A percentile compares a stretch with the other conserved stretches of the same genome.
Conservation (phyloP, 768 basidiomycete genomes). For the Russula ochroleuca region DNA sequence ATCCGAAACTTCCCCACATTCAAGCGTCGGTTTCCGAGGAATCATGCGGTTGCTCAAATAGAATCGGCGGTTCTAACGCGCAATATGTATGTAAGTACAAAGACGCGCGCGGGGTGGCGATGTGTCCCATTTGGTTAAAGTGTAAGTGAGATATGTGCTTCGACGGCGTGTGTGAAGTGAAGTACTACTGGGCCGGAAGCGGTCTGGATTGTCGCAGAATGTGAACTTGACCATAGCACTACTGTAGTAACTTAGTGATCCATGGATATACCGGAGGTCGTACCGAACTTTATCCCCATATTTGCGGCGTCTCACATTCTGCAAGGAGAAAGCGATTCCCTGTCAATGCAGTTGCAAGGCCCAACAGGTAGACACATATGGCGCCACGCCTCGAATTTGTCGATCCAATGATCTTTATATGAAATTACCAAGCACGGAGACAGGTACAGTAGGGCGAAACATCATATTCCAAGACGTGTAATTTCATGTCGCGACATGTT, state of each 20-base stretch:
- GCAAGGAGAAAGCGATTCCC: slow-evolving; percentile 6
- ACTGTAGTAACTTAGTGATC: background rate
- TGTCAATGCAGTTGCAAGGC: background rate
- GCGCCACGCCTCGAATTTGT: background rate
- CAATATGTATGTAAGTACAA: no score
- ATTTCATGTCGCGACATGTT: slow-evolving; percentile 41
- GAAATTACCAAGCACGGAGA: no score
- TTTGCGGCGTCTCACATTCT: background rate
- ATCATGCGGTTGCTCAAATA: no score
- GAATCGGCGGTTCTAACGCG: no score
- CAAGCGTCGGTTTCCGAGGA: background rate
- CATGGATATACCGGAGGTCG: slow-evolving; percentile 9
- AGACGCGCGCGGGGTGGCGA: no score
- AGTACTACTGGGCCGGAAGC: no score
- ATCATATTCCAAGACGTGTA: slow-evolving; percentile 45
- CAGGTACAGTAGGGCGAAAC: background rate
- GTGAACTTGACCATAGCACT: background rate
- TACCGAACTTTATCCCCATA: slow-evolving; percentile 10
- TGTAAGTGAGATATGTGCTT: no score
- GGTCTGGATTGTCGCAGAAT: no score
- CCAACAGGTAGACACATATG: background rate
- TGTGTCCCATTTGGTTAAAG: no score
- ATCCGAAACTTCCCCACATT: background rate
- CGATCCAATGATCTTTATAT: background rate
- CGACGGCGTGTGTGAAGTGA: background rate